Conservation (phyloP, 2,329 filamentous ascomycete species). For the Exophiala bonariae region DNA sequence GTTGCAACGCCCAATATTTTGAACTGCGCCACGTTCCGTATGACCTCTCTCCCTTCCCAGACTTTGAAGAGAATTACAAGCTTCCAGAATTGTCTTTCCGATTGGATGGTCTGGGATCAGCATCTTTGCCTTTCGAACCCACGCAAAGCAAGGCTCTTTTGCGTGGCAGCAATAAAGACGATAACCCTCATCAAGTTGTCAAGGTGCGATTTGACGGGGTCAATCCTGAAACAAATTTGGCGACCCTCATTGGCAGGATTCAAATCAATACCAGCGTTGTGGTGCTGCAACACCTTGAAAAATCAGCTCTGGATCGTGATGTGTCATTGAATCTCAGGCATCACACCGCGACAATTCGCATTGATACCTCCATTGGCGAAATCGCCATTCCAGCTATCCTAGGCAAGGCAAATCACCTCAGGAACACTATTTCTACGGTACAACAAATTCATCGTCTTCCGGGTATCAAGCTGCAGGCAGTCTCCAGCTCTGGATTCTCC, state of each 20-base stretch:
- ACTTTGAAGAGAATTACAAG: constrained; percentile 13
- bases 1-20: constrained; percentile 21
- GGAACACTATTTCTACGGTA: constrained; percentile 23
- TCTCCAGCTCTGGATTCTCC: constrained; percentile 19
- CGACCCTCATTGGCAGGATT: constrained; percentile 13
- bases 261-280: constrained; percentile 14
- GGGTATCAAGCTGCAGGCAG: constrained; percentile 17
- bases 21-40: constrained; percentile 11
- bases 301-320: constrained; percentile 18
- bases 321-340: constrained; percentile 18
- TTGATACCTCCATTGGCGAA: constrained; percentile 14
- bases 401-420: constrained; percentile 20
- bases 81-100: constrained; percentile 19
- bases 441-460: constrained; percentile 20
- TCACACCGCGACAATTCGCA: constrained; percentile 16
- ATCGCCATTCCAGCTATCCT: constrained; percentile 17
- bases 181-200: constrained; percentile 7
- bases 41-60: constrained; percentile 15
- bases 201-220: constrained; percentile 20
- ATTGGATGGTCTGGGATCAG: constrained; percentile 13
- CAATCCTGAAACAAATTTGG: constrained; percentile 8
- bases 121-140: constrained; percentile 1
- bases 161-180: too few species aligned
- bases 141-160: neutral
- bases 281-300: constrained; percentile 14